Conservation (phyloP, 23 red algal species). For the Agarophyton chilense region DNA sequence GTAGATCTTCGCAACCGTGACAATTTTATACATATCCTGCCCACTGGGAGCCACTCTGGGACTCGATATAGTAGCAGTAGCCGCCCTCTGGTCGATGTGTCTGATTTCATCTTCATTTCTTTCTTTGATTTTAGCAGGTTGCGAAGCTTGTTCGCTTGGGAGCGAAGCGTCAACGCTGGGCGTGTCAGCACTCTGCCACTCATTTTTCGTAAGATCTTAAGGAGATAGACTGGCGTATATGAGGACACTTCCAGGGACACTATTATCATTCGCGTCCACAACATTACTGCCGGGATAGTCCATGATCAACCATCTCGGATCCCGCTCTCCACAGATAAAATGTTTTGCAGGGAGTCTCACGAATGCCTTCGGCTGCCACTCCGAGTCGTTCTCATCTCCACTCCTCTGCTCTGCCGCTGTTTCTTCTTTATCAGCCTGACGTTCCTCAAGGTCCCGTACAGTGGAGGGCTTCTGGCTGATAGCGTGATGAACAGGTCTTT, state of each 20-base stretch:
- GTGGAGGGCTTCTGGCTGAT: too few relatives aligned
- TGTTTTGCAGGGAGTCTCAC: too few relatives aligned
- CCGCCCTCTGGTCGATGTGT: background rate
- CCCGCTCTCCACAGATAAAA: too few relatives aligned
- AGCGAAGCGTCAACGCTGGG: background rate
- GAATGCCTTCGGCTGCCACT: too few relatives aligned
- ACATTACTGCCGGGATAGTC: too few relatives aligned
- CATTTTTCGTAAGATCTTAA: slow-evolving; percentile 56
- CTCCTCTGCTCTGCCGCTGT: too few relatives aligned
- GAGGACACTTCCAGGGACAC: slow-evolving; percentile 75
- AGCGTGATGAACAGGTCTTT: too few relatives aligned
- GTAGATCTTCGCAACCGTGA: slow-evolving; percentile 30
- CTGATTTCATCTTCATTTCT: slow-evolving; percentile 19
- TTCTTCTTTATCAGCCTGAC: too few relatives aligned
- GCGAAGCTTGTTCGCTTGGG: background rate
- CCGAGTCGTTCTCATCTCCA: too few relatives aligned
- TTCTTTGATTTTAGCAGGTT: background rate
- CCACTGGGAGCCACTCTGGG: background rate
- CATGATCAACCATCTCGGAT: too few relatives aligned
- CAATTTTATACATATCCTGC: background rate
- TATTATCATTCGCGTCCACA: slow-evolving; percentile 50
- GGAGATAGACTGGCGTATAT: slow-evolving; percentile 33
- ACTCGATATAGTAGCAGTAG: too few relatives aligned
- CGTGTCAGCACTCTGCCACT: background rate
- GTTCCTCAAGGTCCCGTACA: too few relatives aligned